Base-by-base conservation (phyloP, 2,329 filamentous ascomycete genomes). In the Lasiodiplodia sp. region DNA sequence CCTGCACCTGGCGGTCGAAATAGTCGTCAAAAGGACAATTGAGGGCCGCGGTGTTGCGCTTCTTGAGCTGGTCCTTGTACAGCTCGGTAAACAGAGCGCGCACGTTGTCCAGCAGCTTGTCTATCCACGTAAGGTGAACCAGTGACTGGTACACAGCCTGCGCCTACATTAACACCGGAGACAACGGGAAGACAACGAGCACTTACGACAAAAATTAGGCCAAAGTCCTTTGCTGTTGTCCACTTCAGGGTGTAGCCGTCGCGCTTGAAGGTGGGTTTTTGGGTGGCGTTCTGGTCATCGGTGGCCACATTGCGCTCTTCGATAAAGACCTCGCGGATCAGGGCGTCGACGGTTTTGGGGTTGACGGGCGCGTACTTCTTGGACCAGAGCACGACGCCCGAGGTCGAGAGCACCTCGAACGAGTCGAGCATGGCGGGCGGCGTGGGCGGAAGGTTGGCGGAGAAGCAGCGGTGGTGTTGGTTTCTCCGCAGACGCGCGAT, bases 101-200 rank as follows among this genome's bases (percentile, higher is more conserved):
- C 75, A 98, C 93, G 76, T 98, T 97, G 77, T 97, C 95, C 73
- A 99, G 89, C 58, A 99, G 90, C 79, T 96, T 94, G 80, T 99
- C 96, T 72, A 98, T 93, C 96, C 96, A 99, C 14, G 92, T 94
- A 10, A 99, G 88, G 80, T 97, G 94, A 37, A 99, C 87, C 38
- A 99, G 88, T 49, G 94, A 97, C 78, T 97, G 92, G 80, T 99
- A 99, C 72, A 99, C 96, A 72, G 95, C 96, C 94, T 97, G 76
- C 60, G 11, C 14, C 31, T 21, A 12, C 23, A 31, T 68, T 23
- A 68, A 21, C 34, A 3, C 3, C 3, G n/a, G n/a, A 3, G 4
- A 34, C 16, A 18, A 2, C 10, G 18, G 11, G 12, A 14, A 2
- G 11, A 52, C 47, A 57, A 66, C 40, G 21, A n/a, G 11, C 60